Base-by-base conservation (phyloP, 495 filamentous ascomycete genomes). In the Glarea lozoyensis region DNA sequence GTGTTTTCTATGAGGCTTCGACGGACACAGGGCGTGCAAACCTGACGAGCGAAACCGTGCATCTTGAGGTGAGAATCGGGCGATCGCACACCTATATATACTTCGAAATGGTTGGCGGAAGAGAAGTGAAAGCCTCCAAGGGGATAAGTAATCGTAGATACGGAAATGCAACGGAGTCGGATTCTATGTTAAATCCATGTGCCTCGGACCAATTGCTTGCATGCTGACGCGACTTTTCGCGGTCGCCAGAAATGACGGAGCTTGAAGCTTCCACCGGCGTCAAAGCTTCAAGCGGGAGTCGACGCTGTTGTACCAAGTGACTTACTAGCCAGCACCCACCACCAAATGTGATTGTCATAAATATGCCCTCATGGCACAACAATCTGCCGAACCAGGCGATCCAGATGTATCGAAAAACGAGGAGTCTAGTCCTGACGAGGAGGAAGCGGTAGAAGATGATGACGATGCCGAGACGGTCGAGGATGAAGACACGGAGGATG, bases 401-500 rank as follows among this genome's bases (percentile, higher is more conserved):
- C 44, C 53, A n/a, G 47, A 40, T 10, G 31, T 35, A 10, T 10
- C 25, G 9, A 49, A 52, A 13, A 39, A 33, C 2, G 41, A 39
- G 17, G 37, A 50, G n/a, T 30, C 43, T 22, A 56, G 50, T 30
- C 55, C 42, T 6, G 68, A 63, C 20, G 65, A 60, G 30, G 56
- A 39, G 9, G 48, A 44, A 4, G 66, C 46, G 37, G 4, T 40
- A 20, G 66, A 66, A 44, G 67, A 64, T 42, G 60, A 59, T 39
- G 58, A 54, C 18, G 66, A 60, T 2, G 60, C 54, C 6, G 68
- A 65, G 0, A 67, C 70, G 0, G 66, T 72, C 0, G 71, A 75
- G 0, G 69, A 73, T 0, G 81, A 81, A 0, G 81, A 79, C 0
- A 80, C 81, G 0, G 84, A 88, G 0, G 86, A 90, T 0, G 87